Conservation (phyloP, 768 basidiomycete species). For the Kwoniella sp. region DNA sequence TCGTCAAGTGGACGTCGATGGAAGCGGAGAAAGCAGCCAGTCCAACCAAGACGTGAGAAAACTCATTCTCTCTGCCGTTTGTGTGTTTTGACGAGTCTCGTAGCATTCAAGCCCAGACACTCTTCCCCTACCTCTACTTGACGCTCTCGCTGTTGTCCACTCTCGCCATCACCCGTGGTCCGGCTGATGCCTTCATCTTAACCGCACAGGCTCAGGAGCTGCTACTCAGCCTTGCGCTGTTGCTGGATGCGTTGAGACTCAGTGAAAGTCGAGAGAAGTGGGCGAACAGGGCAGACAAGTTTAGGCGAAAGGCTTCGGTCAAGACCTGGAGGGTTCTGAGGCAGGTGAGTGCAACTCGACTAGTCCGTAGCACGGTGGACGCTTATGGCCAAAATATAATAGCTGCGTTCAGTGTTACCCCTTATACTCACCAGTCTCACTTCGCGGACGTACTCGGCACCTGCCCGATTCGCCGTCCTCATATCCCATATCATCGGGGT, state of each 20-base stretch:
- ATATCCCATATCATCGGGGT: slow-evolving; percentile 70
- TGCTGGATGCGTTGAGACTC: slow-evolving; percentile 38
- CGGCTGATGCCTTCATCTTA: slow-evolving; percentile 14
- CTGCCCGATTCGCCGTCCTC: slow-evolving; percentile 55
- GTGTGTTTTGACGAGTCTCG: neutral
- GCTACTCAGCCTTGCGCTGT: slow-evolving; percentile 28
- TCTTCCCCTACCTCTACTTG: slow-evolving; percentile 33
- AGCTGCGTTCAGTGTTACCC: slow-evolving; percentile 31
- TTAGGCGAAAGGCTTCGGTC: slow-evolving; percentile 25
- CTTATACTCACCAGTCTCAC: slow-evolving; percentile 59
- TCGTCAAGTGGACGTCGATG: slow-evolving; percentile 69
- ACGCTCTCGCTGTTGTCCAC: slow-evolving; percentile 25
- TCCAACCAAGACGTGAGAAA: slow-evolving; percentile 60
- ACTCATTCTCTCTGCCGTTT: too few species aligned
- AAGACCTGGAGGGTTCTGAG: slow-evolving; percentile 34
- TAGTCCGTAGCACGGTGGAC: neutral
- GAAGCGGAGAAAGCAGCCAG: slow-evolving; percentile 63
- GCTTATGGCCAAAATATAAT: neutral
- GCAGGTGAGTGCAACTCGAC: slow-evolving; percentile 16
- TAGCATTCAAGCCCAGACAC: slow-evolving; percentile 27
- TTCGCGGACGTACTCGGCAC: slow-evolving; percentile 55
- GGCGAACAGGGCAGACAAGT: slow-evolving; percentile 21
- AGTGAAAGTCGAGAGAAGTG: slow-evolving; percentile 21
- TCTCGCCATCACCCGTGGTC: slow-evolving; percentile 20
- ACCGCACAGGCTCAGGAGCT: slow-evolving; percentile 32